Conservation (phyloP, 192 early-diverging fungal genomes). For the Coemansia sp. region DNA sequence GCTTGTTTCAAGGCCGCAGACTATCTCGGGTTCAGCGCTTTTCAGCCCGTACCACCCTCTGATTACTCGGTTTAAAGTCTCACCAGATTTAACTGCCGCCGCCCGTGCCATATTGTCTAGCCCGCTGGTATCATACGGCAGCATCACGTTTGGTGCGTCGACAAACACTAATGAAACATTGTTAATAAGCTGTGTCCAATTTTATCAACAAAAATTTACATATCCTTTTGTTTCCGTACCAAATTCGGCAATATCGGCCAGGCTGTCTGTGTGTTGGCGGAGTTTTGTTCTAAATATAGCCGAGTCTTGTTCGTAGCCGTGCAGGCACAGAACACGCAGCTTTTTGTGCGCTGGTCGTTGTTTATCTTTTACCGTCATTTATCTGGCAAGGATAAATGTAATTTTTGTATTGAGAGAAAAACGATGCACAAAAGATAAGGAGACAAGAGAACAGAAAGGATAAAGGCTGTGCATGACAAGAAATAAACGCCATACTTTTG, state of each 20-base stretch:
- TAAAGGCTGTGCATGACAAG: neutral
- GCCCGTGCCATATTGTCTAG: slow-evolving; percentile 41
- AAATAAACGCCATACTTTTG: neutral
- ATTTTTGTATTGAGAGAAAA: neutral
- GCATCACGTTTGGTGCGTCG: slow-evolving; percentile 38
- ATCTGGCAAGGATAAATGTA: neutral
- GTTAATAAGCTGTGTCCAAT: neutral
- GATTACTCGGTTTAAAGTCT: slow-evolving; percentile 18
- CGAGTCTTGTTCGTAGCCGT: slow-evolving; percentile 52
- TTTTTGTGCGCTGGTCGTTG: neutral
- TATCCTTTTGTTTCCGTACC: slow-evolving; percentile 8
- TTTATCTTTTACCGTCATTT: neutral
- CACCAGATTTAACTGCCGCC: slow-evolving; percentile 13
- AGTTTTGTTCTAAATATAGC: slow-evolving; percentile 44
- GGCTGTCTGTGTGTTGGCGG: slow-evolving; percentile 16
- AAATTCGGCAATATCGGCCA: slow-evolving; percentile 38
- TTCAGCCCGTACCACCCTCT: slow-evolving; percentile 41
- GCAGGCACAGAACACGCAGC: slow-evolving; percentile 50
- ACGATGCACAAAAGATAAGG: neutral
- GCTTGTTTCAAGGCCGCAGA: slow-evolving; percentile 27
- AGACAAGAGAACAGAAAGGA: neutral
- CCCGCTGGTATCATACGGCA: slow-evolving; percentile 39
- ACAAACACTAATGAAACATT: slow-evolving; percentile 32
- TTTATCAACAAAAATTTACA: neutral
- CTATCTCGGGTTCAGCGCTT: slow-evolving; percentile 32